Conservation (phyloP, 2,329 filamentous ascomycete species). For the Neoscytalidium dimidiatum region DNA sequence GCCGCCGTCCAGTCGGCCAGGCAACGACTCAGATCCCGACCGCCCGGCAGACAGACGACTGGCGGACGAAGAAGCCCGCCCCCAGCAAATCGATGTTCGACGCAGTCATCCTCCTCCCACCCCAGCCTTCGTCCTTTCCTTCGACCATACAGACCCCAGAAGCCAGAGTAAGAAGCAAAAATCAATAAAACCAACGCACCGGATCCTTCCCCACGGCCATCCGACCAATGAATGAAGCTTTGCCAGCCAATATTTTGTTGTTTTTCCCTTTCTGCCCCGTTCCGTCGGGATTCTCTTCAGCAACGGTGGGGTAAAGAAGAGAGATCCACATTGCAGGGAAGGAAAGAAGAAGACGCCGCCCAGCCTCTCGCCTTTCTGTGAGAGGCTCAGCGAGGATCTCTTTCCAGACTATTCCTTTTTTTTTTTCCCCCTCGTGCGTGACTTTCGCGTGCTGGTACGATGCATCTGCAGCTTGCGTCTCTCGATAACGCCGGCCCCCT, state of each 20-base stretch:
- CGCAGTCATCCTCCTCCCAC: not conserved
- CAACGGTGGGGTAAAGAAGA: not conserved
- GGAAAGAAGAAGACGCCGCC: not conserved
- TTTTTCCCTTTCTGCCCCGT: not conserved
- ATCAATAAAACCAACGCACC: not conserved
- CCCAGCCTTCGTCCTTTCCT: no score
- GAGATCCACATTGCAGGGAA: no score
- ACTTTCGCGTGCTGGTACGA: not conserved
- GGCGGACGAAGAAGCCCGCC: not conserved
- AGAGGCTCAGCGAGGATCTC: not conserved
- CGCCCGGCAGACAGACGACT: not conserved
- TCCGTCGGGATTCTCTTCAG: not conserved
- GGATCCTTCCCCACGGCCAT: not conserved
- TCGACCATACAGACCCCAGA: not conserved
- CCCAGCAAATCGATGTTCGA: not conserved
- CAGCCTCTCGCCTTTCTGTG: not conserved
- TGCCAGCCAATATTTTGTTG: not conserved
- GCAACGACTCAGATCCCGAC: not conserved
- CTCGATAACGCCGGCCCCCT: not conserved
- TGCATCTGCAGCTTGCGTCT: not conserved
- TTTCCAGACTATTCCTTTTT: no score
- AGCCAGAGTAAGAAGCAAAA: not conserved
- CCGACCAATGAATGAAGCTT: not conserved
- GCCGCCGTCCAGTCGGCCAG: not conserved
- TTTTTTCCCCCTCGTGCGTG: not conserved